Evolutionary conservation across 768 basidiomycete species (phyloP).

Genomic region (Galerina sulciceps): DNA sequence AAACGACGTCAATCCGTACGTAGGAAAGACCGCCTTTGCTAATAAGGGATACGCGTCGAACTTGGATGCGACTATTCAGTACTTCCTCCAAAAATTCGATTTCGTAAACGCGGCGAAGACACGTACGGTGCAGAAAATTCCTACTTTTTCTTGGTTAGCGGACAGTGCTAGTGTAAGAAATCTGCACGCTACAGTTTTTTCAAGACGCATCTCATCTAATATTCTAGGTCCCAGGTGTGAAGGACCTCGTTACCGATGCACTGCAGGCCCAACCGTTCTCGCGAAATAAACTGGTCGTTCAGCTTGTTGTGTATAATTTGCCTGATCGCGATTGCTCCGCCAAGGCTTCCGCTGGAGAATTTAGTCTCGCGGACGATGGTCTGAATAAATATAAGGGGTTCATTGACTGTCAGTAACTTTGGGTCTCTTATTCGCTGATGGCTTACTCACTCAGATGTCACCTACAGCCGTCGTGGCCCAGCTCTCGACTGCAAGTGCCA

Average conservation of each 20-base stretch:
- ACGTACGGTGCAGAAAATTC: constrained; percentile 18
- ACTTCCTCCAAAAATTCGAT: constrained; percentile 16
- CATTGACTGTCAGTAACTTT: constrained; percentile 24
- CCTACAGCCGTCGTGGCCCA: constrained; percentile 19
- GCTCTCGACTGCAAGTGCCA: constrained; percentile 18
- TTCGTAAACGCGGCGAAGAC: constrained; percentile 19
- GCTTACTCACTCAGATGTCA: neutral
- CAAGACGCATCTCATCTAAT: neutral
- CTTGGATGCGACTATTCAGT: constrained; percentile 21
- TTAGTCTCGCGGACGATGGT: constrained; percentile 30
- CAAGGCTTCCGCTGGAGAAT: constrained; percentile 35
- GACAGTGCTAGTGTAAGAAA: neutral
- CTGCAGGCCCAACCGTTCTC: constrained; percentile 9
- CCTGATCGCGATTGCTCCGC: constrained; percentile 40
- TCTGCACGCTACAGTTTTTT: no score
- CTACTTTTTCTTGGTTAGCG: constrained; percentile 26
- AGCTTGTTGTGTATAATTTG: constrained; percentile 37
- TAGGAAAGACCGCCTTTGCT: constrained; percentile 14
- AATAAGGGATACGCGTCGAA: constrained; percentile 22
- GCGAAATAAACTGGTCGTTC: constrained; percentile 27
- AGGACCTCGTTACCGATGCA: constrained; percentile 9
- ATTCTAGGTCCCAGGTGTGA: constrained; percentile 2
- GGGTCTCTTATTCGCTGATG: no score
- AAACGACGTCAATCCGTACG: constrained; percentile 19
- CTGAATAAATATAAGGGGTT: constrained; percentile 33